Base-by-base conservation (phyloP, 2,329 filamentous ascomycete species). In the Niveomyces coronatus region DNA sequence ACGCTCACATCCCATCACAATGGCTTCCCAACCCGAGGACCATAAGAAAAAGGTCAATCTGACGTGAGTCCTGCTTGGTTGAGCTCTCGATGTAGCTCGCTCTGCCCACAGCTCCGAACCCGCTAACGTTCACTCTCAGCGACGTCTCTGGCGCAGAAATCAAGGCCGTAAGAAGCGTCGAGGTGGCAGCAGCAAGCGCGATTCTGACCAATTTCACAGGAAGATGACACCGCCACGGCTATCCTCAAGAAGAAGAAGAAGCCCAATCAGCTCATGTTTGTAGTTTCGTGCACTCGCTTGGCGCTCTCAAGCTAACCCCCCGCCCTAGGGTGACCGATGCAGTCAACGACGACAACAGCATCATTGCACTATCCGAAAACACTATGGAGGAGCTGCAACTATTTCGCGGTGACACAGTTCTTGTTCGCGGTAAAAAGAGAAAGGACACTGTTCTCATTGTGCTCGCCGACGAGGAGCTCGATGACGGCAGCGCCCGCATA, bases 191-290 rank as follows among this genome's bases (percentile, higher is more conserved):
- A 24, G 39, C 37, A 44, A 36, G 19, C 26, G 19, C 35, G 51
- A 52, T n/a, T n/a, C 57, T 62, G 51, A 69, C 57, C 42, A 32
- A 43, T 29, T 31, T 20, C 47, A 43, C 55, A 93, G 80, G 80
- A 86, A 54, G 85, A 95, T 62, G 91, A 94, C 59, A 86, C 82
- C 45, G 79, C 91, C 37, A 98, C 91, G 31, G 91, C 91, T 51
- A 98, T 98, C 54, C 77, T 98, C 56, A 96, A 95, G 74, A 96
- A 96, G 77, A 98, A 98, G 83, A 98, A 98, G 88, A 98, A 98
- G 85, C 88, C 88, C 54, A 98, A 98, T 68, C 93, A 89, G 58
- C 68, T 98, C 62, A 94, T 98, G 87, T 94, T 73, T 62, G 81
- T 35, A 63, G 52, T 48, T 18, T 24, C 37, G 31, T 35, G 9